A percentile compares a stretch with the other conserved stretches of the same genome.
Evolutionary conservation across 164 flowering plant species (phyloP).

Genomic region (Cinnamomum micranthum): DNA sequence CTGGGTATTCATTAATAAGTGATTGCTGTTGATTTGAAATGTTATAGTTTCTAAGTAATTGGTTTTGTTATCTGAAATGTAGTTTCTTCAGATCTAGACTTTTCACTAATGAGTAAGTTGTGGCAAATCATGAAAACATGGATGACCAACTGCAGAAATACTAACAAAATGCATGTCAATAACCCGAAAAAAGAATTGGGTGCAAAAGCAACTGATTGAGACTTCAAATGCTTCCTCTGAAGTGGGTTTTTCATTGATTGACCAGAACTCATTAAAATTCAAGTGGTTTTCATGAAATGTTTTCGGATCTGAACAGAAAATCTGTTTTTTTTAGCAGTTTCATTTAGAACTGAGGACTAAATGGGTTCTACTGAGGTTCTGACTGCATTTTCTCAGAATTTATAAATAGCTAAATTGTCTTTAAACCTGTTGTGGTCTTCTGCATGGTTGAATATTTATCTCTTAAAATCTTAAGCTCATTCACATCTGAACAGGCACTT

Average conservation of each 20-base stretch:
- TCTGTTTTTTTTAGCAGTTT: neutral
- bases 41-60: neutral
- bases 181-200: neutral
- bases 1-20: neutral
- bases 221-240: neutral
- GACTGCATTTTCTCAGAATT: neutral
- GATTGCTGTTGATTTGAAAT: neutral
- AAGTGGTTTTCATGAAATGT: neutral
- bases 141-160: too few species aligned
- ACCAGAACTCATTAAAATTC: neutral
- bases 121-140: too few species aligned
- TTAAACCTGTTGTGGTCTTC: neutral
- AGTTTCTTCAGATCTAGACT: neutral
- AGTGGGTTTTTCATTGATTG: constrained; percentile 7
- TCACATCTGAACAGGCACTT: too few species aligned
- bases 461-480: too few species aligned
- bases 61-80: neutral
- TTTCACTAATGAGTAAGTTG: too few species aligned
- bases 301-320: neutral
- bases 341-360: constrained; percentile 5
- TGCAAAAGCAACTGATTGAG: too few species aligned
- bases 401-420: neutral
- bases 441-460: too few species aligned
- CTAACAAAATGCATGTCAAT: neutral
- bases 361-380: too few species aligned